phyloP scores from a whole-genome alignment of 2,329 filamentous ascomycete genomes.

The Arthroderma sp. region DNA sequence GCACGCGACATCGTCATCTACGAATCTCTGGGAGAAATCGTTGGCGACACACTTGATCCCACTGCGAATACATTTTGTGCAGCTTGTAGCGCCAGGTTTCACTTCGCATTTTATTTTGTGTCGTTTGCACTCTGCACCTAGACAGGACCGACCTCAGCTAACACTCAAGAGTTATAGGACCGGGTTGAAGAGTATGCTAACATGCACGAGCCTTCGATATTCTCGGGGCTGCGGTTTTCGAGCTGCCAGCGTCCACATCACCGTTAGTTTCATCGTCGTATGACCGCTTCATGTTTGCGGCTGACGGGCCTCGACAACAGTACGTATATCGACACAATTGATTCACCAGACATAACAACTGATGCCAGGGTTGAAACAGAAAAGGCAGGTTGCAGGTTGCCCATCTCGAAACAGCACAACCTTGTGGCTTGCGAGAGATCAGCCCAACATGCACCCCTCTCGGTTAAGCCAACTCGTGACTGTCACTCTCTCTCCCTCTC shows the following conservation, averaged over 20 bases:
- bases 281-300: neutral
- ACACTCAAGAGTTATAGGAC: constrained; percentile 3
- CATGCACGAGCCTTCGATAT: constrained; percentile 31
- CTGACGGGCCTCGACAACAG: too few species aligned
- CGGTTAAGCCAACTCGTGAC: too few species aligned
- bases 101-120: constrained; percentile 45
- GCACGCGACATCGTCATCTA: constrained; percentile 41
- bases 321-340: too few species aligned
- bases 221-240: constrained; percentile 14
- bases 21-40: constrained; percentile 43
- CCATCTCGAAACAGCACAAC: too few species aligned
- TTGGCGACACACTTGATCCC: constrained; percentile 42
- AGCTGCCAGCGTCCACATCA: neutral
- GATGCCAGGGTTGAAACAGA: too few species aligned
- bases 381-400: too few species aligned
- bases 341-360: too few species aligned
- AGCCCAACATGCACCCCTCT: too few species aligned
- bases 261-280: neutral
- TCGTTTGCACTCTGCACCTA: constrained; percentile 38
- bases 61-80: constrained; percentile 38
- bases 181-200: constrained; percentile 15
- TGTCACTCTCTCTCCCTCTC: neutral
- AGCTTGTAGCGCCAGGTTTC: constrained; percentile 33
- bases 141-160: constrained; percentile 4
- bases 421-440: too few species aligned